phyloP scores from a whole-genome alignment of 306 rosid species.

The Erythrophleum fordii region DNA sequence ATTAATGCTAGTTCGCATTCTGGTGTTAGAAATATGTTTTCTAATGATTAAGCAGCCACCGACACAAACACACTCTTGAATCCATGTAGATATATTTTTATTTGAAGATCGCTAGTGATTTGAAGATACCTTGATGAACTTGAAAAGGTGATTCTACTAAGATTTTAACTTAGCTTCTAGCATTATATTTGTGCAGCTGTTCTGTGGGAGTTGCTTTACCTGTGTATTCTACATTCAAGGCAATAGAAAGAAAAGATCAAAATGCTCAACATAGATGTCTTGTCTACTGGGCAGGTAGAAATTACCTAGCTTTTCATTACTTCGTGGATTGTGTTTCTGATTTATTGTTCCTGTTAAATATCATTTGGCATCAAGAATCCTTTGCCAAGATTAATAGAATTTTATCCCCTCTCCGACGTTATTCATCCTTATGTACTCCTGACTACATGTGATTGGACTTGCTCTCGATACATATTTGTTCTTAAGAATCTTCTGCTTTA shows the following conservation, averaged over 20 bases:
- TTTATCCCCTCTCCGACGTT: conserved; percentile 7
- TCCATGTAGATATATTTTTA: neutral
- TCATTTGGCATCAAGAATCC: neutral
- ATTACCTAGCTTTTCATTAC: neutral
- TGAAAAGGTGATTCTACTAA: neutral
- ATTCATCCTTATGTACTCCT: conserved; percentile 2
- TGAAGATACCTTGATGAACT: neutral
- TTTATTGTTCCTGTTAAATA: conserved; percentile 4
- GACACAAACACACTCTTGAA: neutral
- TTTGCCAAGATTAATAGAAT: neutral
- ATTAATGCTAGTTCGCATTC: neutral
- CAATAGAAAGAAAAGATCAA: conserved; percentile 78
- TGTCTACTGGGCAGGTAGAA: conserved; percentile 89
- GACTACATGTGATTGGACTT: conserved; percentile 19
- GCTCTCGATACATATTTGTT: conserved; percentile 3
- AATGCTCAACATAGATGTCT: conserved; percentile 79
- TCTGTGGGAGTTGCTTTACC: conserved; percentile 86
- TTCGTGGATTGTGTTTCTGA: conserved; percentile 1
- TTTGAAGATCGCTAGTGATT: neutral
- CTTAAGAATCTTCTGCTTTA: conserved; percentile 21
- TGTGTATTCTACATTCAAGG: conserved; percentile 89
- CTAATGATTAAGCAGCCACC: neutral
- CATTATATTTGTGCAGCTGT: conserved; percentile 57
- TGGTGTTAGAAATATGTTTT: neutral
- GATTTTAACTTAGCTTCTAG: neutral